phyloP scores from a whole-genome alignment of 2,329 filamentous ascomycete species.

The Penicillium sp. region DNA sequence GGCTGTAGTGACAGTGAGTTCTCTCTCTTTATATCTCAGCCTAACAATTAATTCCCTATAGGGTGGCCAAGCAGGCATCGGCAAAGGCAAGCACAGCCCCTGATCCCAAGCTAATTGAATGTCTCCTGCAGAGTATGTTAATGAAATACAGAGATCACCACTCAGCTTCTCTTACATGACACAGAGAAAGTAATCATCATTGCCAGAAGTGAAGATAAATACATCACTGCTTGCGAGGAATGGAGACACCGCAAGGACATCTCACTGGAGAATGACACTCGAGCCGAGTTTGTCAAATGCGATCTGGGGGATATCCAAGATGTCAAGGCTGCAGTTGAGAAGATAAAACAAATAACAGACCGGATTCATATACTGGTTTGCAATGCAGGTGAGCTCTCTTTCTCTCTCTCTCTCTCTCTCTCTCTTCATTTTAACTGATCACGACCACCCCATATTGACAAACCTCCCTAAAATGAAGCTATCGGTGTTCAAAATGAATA shows the following conservation, averaged over 20 bases:
- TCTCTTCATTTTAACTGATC: not conserved
- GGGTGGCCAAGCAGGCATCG: conserved; percentile 35
- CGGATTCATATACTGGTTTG: conserved; percentile 35
- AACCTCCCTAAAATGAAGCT: conserved; percentile 7
- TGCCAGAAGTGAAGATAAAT: conserved; percentile 28
- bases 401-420: not conserved
- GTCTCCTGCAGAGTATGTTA: not conserved
- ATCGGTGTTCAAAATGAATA: conserved; percentile 23
- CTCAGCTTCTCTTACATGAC: conserved; percentile 33
- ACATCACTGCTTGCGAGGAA: conserved; percentile 21
- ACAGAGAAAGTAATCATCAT: conserved; percentile 33
- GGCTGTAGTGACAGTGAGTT: conserved; percentile 31
- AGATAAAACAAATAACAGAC: conserved; percentile 23
- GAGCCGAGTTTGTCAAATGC: conserved; percentile 30
- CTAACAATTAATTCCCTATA: conserved; percentile 4
- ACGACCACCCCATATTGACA: not conserved
- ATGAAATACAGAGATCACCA: conserved; percentile 26
- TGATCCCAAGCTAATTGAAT: not conserved
- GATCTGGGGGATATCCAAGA: conserved; percentile 32
- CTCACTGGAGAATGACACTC: conserved; percentile 18
- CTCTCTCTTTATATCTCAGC: not conserved
- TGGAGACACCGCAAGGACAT: conserved; percentile 24
- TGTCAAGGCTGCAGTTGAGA: conserved; percentile 23
- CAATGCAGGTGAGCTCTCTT: conserved; percentile 29
- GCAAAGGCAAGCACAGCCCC: conserved; percentile 20